A percentile compares a stretch with the other conserved stretches of the same genome.
phyloP scores from a whole-genome alignment of 2,329 filamentous ascomycete genomes.

The Corinectria fuckeliana region DNA sequence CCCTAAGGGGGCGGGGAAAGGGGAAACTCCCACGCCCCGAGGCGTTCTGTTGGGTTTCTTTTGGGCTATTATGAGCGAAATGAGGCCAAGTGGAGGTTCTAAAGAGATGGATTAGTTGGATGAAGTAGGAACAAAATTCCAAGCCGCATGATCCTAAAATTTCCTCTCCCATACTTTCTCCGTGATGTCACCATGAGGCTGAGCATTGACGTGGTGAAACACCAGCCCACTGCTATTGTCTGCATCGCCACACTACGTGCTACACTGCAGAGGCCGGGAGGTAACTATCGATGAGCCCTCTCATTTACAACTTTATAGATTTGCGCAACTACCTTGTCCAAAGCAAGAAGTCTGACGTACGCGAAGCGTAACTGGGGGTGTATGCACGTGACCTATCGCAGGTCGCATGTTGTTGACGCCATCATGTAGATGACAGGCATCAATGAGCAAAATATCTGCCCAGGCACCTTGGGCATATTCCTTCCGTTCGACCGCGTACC shows the following conservation, averaged over 20 bases:
- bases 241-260: neutral
- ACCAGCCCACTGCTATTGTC: neutral
- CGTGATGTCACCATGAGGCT: neutral
- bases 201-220: neutral
- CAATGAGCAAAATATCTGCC: too few species aligned
- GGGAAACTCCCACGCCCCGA: conserved; percentile 29
- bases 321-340: too few species aligned
- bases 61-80: conserved; percentile 37
- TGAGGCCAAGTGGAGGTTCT: conserved; percentile 27
- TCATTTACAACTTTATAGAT: too few species aligned
- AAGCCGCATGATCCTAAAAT: conserved; percentile 24
- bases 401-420: neutral
- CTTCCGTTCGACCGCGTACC: neutral
- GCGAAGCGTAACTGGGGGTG: neutral
- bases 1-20: conserved; percentile 29
- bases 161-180: neutral
- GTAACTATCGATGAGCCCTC: too few species aligned
- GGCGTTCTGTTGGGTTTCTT: conserved; percentile 35
- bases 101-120: conserved; percentile 33
- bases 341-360: neutral
- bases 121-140: conserved; percentile 34
- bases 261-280: neutral
- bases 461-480: neutral
- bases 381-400: neutral
- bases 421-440: neutral